Percentiles rank a stretch among this genome's conserved stretches.
phyloP scores from a whole-genome alignment of 1,284 basidiomycete genomes.

The Boletus hoseneyae region DNA sequence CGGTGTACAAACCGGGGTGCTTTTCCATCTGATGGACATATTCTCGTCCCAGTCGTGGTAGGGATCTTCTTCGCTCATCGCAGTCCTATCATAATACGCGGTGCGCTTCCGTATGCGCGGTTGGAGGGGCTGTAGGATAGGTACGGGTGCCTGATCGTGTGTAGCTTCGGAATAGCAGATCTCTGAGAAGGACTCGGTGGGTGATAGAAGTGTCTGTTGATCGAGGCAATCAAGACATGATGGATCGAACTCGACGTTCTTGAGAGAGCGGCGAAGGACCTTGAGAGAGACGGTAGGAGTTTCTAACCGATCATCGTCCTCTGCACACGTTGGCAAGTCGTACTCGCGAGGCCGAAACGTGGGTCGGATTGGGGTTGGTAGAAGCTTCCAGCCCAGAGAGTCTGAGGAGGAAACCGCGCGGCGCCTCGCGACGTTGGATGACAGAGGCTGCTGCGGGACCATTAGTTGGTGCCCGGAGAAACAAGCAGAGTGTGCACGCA shows the following conservation, averaged over 20 bases:
- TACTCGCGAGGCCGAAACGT: slow-evolving; percentile 33
- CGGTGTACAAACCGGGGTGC: slow-evolving; percentile 19
- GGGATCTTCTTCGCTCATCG: slow-evolving; percentile 35
- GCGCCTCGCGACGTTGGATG: slow-evolving; percentile 21
- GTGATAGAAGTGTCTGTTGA: slow-evolving; percentile 34
- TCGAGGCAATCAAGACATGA: slow-evolving; percentile 34
- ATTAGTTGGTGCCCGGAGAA: neutral
- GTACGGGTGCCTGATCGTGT: slow-evolving; percentile 27
- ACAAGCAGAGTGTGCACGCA: slow-evolving; percentile 6
- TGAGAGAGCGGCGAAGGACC: slow-evolving; percentile 33
- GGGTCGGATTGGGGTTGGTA: slow-evolving; percentile 33
- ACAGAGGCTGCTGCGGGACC: slow-evolving; percentile 13
- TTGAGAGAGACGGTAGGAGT: slow-evolving; percentile 28
- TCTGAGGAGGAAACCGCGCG: slow-evolving; percentile 33
- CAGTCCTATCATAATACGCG: slow-evolving; percentile 30
- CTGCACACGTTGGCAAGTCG: slow-evolving; percentile 28
- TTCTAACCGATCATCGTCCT: slow-evolving; percentile 29
- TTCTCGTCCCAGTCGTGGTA: slow-evolving; percentile 35
- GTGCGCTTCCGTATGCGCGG: slow-evolving; percentile 32
- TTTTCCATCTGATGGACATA: slow-evolving; percentile 25
- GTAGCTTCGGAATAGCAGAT: slow-evolving; percentile 33
- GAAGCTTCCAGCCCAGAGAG: slow-evolving; percentile 31
- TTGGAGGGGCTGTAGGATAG: slow-evolving; percentile 31
- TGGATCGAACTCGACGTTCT: slow-evolving; percentile 33
- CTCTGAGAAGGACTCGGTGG: slow-evolving; percentile 34